phyloP scores from a whole-genome alignment of 352 stramenopile species.

The Phytophthora vignae region DNA sequence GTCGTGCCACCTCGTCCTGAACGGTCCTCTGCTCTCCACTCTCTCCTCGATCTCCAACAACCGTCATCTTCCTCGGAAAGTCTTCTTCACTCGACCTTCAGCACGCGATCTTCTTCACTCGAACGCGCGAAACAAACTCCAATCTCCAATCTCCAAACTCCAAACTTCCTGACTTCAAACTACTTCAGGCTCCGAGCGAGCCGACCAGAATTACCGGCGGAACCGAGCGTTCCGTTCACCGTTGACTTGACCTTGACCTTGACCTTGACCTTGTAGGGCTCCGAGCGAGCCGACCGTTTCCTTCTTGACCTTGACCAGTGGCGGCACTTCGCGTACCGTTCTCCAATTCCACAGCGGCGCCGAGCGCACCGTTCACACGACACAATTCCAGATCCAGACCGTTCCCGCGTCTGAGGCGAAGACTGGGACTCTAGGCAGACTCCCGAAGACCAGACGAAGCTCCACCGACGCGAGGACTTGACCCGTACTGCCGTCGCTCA shows the following conservation, averaged over 20 bases:
- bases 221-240: neutral
- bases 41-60: neutral
- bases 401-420: too few species aligned
- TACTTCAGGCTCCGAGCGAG: neutral
- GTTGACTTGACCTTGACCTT: neutral
- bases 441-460: too few species aligned
- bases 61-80: neutral
- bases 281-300: neutral
- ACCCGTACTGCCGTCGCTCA: too few species aligned
- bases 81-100: too few species aligned
- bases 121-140: too few species aligned
- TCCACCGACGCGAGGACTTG: too few species aligned
- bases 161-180: neutral
- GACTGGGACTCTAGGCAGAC: too few species aligned
- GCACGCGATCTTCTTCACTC: neutral
- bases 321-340: neutral
- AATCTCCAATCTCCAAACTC: neutral
- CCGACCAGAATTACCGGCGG: neutral
- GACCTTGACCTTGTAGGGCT: neutral
- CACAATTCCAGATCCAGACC: too few species aligned
- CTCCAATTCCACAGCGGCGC: neutral
- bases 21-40: neutral
- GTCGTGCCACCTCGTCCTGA: neutral
- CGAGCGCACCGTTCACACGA: too few species aligned
- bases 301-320: too few species aligned